Percentiles rank a stretch among this genome's conserved stretches.
Conservation (phyloP, 768 basidiomycete species). For the Pholiota conissans region DNA sequence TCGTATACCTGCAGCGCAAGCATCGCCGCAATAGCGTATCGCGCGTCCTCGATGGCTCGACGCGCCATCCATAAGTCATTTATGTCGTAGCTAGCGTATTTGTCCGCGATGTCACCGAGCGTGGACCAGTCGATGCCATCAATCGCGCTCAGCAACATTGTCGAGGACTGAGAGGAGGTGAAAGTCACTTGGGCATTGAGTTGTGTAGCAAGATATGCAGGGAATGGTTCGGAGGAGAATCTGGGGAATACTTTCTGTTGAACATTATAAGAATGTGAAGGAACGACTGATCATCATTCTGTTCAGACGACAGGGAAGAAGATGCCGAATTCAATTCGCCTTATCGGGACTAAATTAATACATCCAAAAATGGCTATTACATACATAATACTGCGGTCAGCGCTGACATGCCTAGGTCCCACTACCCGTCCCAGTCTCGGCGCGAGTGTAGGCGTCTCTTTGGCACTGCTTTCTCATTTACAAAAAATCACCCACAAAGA, state of each 20-base stretch:
- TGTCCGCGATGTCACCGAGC: neutral
- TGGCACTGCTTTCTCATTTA: no score
- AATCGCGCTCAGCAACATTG: neutral
- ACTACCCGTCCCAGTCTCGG: no score
- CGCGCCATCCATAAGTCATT: conserved; percentile 6
- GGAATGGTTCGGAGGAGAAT: neutral
- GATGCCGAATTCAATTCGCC: neutral
- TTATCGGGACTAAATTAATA: neutral
- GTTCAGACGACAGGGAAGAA: neutral
- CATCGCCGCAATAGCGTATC: conserved; percentile 34
- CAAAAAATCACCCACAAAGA: no score
- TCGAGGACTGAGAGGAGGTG: neutral
- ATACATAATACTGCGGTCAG: no score
- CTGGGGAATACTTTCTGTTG: neutral
- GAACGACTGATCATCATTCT: neutral
- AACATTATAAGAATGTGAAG: neutral
- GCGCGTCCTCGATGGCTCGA: conserved; percentile 14
- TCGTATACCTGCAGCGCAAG: conserved; percentile 35
- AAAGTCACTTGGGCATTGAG: conserved; percentile 1
- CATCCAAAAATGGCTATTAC: neutral
- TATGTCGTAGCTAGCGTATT: neutral
- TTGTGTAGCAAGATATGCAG: neutral
- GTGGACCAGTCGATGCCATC: neutral
- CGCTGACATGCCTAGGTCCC: neutral
- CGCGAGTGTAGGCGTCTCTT: no score